Base-by-base conservation (phyloP, 768 basidiomycete species). In the Gymnopilus junonius region DNA sequence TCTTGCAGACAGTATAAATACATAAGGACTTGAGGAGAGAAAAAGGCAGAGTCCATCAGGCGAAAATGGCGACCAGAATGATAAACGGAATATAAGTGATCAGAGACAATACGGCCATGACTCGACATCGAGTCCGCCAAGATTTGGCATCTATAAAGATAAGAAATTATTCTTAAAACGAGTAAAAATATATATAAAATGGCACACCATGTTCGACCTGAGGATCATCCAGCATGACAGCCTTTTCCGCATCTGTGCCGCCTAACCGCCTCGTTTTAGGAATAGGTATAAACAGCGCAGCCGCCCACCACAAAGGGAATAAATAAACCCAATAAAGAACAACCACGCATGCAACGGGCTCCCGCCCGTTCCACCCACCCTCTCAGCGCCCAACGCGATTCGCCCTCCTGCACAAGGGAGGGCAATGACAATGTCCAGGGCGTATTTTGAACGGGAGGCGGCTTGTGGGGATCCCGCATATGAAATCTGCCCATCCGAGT, bases 1-100 rank as follows among this genome's bases (percentile, higher is more conserved):
- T 45, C 53, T 60, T 34, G 61, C 56, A 27, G 39, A 60, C 55
- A 55, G 43, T 53, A 65, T 61, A 65, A 62, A 66, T 65, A 65
- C 55, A 51, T 21, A 61, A 42, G 42, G 31, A 15, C 42, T 32
- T 32, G n/a, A 55, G 40, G 29, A 55, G 61, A 53, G 39, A 55
- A 55, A 45, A 37, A 48, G 50, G 55, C n/a, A 65, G 43, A 31
- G 46, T 70, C 69, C 59, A 73, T 69, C 71, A 74, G 37, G 74
- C 87, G 71, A 89, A 91, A 66, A 92, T 79, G 65, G 87, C 88
- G 67, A 92, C 79, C 62, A 90, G 84, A 66, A 90, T 78, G 73
- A 93, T 88, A 74, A 93, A 91, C 14, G 92, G 92, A 64, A 92
- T 79, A 74, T 93, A 93, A 21, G 90, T 92, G 73, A 92, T 71